A percentile compares a stretch with the other conserved stretches of the same genome.
phyloP scores from a whole-genome alignment of 2,329 filamentous ascomycete genomes.

The Claviceps fusiformis region DNA sequence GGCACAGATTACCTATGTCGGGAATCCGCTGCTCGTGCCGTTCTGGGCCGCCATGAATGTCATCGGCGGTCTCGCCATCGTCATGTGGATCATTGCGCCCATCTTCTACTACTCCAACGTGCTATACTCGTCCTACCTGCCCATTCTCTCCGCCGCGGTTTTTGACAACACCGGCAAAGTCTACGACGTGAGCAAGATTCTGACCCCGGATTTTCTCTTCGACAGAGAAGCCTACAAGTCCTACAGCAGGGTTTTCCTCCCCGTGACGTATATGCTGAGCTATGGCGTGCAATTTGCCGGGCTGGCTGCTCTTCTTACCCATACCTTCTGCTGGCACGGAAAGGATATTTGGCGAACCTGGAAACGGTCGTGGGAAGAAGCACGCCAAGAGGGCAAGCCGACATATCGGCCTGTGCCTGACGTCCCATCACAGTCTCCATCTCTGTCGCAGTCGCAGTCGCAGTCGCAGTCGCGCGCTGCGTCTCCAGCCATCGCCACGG shows the following conservation, averaged over 20 bases:
- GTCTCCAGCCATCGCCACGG: slow-evolving; percentile 8
- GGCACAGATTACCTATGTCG: slow-evolving; percentile 81
- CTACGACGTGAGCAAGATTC: slow-evolving; percentile 69
- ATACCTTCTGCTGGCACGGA: slow-evolving; percentile 76
- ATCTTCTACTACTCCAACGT: slow-evolving; percentile 70
- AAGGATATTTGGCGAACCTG: slow-evolving; percentile 69
- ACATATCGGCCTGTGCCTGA: slow-evolving; percentile 37
- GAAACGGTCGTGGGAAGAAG: slow-evolving; percentile 54
- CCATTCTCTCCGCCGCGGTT: slow-evolving; percentile 70
- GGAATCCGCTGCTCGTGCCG: slow-evolving; percentile 68
- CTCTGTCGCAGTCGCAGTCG: slow-evolving; percentile 4
- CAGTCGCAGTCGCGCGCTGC: slow-evolving; percentile 11
- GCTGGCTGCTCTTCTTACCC: slow-evolving; percentile 63
- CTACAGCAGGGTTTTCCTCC: slow-evolving; percentile 77
- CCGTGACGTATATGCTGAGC: slow-evolving; percentile 76
- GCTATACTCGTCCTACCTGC: slow-evolving; percentile 73
- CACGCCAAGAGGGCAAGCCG: slow-evolving; percentile 33
- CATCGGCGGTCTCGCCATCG: slow-evolving; percentile 61
- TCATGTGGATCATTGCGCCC: slow-evolving; percentile 76
- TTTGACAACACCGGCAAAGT: slow-evolving; percentile 73
- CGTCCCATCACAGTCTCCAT: too few relatives aligned
- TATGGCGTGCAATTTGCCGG: slow-evolving; percentile 81
- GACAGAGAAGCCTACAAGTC: slow-evolving; percentile 60
- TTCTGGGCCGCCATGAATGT: slow-evolving; percentile 84
- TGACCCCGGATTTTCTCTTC: slow-evolving; percentile 67